Conservation (phyloP, 805 yeast species). For the Starmerella apis region DNA sequence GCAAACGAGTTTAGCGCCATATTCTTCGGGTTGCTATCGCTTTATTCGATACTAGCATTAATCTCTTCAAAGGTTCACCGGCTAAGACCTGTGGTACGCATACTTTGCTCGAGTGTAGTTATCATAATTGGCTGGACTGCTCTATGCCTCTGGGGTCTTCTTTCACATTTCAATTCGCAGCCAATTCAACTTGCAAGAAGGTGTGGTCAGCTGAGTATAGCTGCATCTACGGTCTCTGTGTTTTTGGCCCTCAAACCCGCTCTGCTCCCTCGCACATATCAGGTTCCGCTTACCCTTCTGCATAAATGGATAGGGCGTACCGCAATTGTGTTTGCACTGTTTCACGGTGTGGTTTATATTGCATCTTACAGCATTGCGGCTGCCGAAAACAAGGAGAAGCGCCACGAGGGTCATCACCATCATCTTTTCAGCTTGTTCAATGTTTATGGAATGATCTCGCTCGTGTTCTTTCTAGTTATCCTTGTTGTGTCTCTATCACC, state of each 20-base stretch:
- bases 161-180: slow-evolving; percentile 14
- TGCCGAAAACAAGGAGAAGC: slow-evolving; percentile 1
- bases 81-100: neutral
- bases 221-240: slow-evolving; percentile 62
- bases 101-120: slow-evolving; percentile 13
- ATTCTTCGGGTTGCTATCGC: slow-evolving; percentile 6
- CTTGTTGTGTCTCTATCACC: slow-evolving; percentile 54
- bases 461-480: slow-evolving; percentile 42
- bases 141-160: slow-evolving; percentile 12
- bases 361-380: slow-evolving; percentile 10
- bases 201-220: slow-evolving; percentile 65
- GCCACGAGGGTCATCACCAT: slow-evolving; percentile 19
- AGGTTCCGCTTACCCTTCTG: slow-evolving; percentile 58
- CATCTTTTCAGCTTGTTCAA: slow-evolving; percentile 33
- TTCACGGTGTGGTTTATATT: slow-evolving; percentile 54
- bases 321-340: slow-evolving; percentile 52
- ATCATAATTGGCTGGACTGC: slow-evolving; percentile 12
- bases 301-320: slow-evolving; percentile 88
- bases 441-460: slow-evolving; percentile 58
- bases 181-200: slow-evolving; percentile 52
- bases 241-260: slow-evolving; percentile 74
- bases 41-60: slow-evolving; percentile 17
- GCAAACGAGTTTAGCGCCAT: slow-evolving; percentile 19
- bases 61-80: slow-evolving; percentile 7
- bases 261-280: slow-evolving; percentile 66